Base-by-base conservation (phyloP, 2,329 filamentous ascomycete genomes). In the Talaromyces sp. region DNA sequence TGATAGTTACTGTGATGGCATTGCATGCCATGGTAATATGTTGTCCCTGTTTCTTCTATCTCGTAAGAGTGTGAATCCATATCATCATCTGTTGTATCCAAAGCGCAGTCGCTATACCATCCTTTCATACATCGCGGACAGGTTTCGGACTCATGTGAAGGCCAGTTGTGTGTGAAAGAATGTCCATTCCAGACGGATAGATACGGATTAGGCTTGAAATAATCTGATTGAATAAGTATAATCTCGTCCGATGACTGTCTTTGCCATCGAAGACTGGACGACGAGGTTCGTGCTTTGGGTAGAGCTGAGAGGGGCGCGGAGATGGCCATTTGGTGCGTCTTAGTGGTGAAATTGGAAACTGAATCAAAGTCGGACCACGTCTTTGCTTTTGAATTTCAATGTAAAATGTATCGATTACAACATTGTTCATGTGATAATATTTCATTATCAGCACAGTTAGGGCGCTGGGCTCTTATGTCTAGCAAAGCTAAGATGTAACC, bases 101-200 rank as follows among this genome's bases (percentile, higher is more conserved):
- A 14, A 14, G 37, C 5, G 19, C 50, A 41, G 37, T 63, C 60
- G 50, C 47, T 47, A 35, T 63, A 63, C 60, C 59, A 61, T 61
- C 50, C 60, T 13, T 45, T 56, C 48, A 37, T 54, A 16, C 60
- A 63, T 56, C 48, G 60, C 37, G 50, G 27, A 56, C 60, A 63
- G 16, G 22, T 45, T 13, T 56, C 60, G 9, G 48, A 56, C n/a
- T 56, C 41, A 56, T 63, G 60, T 11, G 33, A 35, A 2, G 59
- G 59, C 45, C 60, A 56, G 4, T 33, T 45, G 19, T 63, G 60
- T 19, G 60, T 63, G n/a, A 63, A 54, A 41, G 60, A 63, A 47
- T 63, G 60, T 8, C 60, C 60, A 13, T 37, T 54, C 47, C 47
- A 54, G 22, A 45, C 24, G 3, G 50, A 54, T 6, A 63, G 48